Base-by-base conservation (phyloP, 2,329 filamentous ascomycete genomes). In the Aspergillus persii region DNA sequence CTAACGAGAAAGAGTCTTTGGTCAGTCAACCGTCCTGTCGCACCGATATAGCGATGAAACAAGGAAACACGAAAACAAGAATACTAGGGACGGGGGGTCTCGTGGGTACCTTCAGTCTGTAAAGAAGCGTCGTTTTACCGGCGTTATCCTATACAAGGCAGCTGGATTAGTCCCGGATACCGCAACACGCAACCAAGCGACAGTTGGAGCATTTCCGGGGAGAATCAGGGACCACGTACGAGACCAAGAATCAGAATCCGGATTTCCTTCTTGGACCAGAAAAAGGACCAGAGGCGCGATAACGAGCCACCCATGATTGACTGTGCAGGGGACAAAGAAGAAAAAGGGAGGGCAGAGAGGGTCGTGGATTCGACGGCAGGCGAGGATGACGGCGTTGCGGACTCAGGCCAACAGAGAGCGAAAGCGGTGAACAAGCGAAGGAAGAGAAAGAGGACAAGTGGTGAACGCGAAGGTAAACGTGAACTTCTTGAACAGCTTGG, bases 241-340 rank as follows among this genome's bases (percentile, higher is more conserved):
- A 97, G 86, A 71, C 93, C 93, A 61, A 97, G 80, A 68, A 97
- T 97, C 76, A 99, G 79, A 79, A 99, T 99, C 69, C 95, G 84
- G 66, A 97, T 97, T 81, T 99, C 95, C 81, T 98, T 99, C 83
- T 98, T 98, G 47, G 90, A 81, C 88, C 90, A 98, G 63, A 96
- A 70, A 62, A 96, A 80, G 77, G 89, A 90, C 70, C 92, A 81
- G 66, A 85, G 77, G 62, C 81, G 78, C 57, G 84, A 86, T 63
- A 86, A 73, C 62, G 80, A 81, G 63, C 77, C 83, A 64, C 84
- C 84, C 84, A 86, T 86, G 57, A 27, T 60, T 60, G 53, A 77
- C 56, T 57, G 46, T 53, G 55, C 59, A 27, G 18, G 18, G 18
- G 18, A 47, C 44, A 41, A 44, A 26, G 26, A 23, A 41, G 26